A percentile compares a stretch with the other conserved stretches of the same genome.
phyloP scores from a whole-genome alignment of 768 basidiomycete genomes.

The Nevesoporus exiguus region DNA sequence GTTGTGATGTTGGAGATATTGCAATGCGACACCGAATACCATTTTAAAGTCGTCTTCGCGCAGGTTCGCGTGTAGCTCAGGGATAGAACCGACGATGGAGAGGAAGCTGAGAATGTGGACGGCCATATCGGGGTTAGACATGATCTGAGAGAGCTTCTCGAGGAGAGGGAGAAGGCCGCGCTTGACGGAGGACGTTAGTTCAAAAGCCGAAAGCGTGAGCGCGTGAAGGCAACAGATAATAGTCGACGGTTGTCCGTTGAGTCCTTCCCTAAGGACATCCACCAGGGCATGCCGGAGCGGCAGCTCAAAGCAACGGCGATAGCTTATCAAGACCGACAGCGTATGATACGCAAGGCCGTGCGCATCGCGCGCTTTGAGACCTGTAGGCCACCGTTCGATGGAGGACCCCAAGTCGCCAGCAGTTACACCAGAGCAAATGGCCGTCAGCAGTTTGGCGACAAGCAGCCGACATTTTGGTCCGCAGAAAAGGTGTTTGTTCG shows the following conservation, averaged over 20 bases:
- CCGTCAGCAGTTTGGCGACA: constrained; percentile 59
- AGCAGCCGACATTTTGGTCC: constrained; percentile 73
- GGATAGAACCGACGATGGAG: constrained; percentile 78
- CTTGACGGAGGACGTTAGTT: constrained; percentile 77
- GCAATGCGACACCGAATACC: constrained; percentile 91
- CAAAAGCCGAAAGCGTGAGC: constrained; percentile 82
- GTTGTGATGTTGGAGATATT: constrained; percentile 91
- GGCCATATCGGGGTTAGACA: constrained; percentile 89
- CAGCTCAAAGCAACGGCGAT: constrained; percentile 72
- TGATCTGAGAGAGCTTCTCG: constrained; percentile 87
- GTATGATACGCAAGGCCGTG: constrained; percentile 87
- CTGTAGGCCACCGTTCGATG: constrained; percentile 56
- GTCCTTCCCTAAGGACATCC: constrained; percentile 65
- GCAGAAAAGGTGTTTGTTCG: constrained; percentile 96
- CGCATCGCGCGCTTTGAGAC: constrained; percentile 73
- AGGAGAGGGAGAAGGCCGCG: constrained; percentile 77
- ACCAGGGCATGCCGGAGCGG: constrained; percentile 66
- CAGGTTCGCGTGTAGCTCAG: constrained; percentile 81
- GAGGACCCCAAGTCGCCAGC: constrained; percentile 53
- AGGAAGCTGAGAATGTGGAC: constrained; percentile 96
- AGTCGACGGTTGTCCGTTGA: constrained; percentile 67
- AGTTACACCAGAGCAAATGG: constrained; percentile 64
- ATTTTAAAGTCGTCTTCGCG: constrained; percentile 87
- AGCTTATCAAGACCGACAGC: constrained; percentile 84
- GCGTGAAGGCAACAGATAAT: constrained; percentile 91